Evolutionary conservation across 371 early-diverging fungal genomes (phyloP), one percentile per base, ranked within the genome.

Genomic region (Saksenaea oblongispora): DNA sequence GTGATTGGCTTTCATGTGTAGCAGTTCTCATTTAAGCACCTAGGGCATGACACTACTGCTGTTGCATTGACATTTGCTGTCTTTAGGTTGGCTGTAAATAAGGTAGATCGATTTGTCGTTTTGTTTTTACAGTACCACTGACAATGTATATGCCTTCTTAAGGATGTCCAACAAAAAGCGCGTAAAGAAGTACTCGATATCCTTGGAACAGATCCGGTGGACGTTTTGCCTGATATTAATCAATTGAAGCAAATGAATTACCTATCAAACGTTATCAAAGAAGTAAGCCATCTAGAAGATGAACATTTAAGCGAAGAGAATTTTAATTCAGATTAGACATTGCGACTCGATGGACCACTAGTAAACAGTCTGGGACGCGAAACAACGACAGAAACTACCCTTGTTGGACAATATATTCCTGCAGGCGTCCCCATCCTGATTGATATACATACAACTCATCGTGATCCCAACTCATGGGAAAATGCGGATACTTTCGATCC

Each of bases 271-370:
- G 53, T 67, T 5, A 64, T 71, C 18, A 66, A 71, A 58, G 71
- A 71, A 58, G 70, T 62, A 62, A 55, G 56, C 26, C 0, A 26
- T 28, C 10, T 10, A 61, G n/a, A 18, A n/a, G 18, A 15, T 5
- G 26, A 27, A 35, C 37, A 51, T 18, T 10, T n/a, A 15, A n/a
- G 3, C 2, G 13, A n/a, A 13, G 8, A 34, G 34, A 13, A 42
- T 1, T 0, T 35, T 3, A 13, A 18, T 54, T 36, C 47, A 53
- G n/a, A 72, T 37, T 73, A 80, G 72, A 66, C 76, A 0, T 58
- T 79, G 63, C 74, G 84, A 13, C 61, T 75, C 58, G 71, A 69
- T 66, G 65, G 67, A 54, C 66, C 73, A 3, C 39, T 37, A 0
- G 41, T 62, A 8, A 34, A 26, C 1, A 27, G 47, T 14, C 2